Percentiles rank a stretch among this genome's conserved stretches.
These are phyloP conservation scores for Petunia axillaris DNA, from an alignment of 257 asterid genomes.

Conservation along the genomic window DNA sequence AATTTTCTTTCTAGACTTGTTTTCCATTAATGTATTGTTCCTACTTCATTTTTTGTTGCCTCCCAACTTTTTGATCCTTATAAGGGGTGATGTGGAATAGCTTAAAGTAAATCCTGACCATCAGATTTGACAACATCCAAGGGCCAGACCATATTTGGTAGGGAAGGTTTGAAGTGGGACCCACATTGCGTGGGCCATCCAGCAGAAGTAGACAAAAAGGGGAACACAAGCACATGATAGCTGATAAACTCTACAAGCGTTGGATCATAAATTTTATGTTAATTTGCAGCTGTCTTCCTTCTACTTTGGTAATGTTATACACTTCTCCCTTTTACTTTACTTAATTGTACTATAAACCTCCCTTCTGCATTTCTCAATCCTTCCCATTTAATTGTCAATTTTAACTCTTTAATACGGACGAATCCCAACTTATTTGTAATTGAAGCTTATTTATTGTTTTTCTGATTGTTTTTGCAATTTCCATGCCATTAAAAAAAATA, in stretches of 20 bases:
- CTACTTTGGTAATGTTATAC: not conserved
- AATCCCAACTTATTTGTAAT: too few species aligned
- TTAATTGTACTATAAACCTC: not conserved
- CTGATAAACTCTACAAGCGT: conserved; percentile 25
- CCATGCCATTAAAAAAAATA: too few species aligned
- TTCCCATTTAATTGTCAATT: too few species aligned
- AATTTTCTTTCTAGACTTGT: not conserved
- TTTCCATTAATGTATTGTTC: not conserved
- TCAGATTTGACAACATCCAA: conserved; percentile 36
- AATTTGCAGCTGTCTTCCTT: not conserved
- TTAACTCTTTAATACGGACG: too few species aligned
- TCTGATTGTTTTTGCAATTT: too few species aligned
- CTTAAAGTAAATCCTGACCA: conserved; percentile 29
- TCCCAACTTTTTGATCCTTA: too few species aligned
- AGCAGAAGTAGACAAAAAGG: conserved; percentile 38
- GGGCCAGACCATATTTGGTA: conserved; percentile 9
- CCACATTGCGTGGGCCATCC: conserved; percentile 26
- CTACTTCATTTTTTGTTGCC: too few species aligned
- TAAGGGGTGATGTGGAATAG: conserved; percentile 28
- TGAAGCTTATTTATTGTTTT: too few species aligned
- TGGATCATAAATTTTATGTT: not conserved
- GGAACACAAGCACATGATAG: conserved; percentile 50
- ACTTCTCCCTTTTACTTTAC: not conserved
- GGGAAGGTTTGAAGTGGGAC: conserved; percentile 23
- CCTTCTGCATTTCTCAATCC: not conserved